These are phyloP conservation scores for Penicillium paxilli DNA, from an alignment of 495 filamentous ascomycete species.

Conservation along the genomic window DNA sequence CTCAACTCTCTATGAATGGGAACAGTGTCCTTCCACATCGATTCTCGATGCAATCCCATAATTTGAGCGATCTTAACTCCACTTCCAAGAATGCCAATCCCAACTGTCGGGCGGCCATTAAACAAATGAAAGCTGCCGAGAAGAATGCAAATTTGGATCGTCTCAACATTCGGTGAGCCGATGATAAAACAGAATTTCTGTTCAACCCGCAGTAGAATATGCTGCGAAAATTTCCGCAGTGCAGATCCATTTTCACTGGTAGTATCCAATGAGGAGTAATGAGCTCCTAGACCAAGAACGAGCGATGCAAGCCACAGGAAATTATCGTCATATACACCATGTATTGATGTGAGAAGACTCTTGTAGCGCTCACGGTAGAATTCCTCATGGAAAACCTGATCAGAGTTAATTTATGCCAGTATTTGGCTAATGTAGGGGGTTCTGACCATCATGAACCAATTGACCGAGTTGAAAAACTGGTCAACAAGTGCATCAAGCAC, in stretches of 20 bases:
- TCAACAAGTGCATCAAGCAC: conserved; percentile 7
- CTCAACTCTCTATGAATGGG: neutral
- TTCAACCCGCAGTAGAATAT: conserved; percentile 6
- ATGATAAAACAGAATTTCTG: conserved; percentile 7
- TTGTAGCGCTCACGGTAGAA: conserved; percentile 14
- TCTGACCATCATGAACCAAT: conserved; percentile 19
- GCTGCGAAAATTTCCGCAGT: conserved; percentile 1
- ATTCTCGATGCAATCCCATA: neutral
- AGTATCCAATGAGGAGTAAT: conserved; percentile 7
- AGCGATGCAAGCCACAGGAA: conserved; percentile 10
- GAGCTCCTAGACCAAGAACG: conserved; percentile 8
- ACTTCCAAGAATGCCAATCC: conserved; percentile 8
- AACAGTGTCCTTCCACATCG: neutral
- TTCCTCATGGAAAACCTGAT: conserved; percentile 15
- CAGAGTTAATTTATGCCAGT: neutral
- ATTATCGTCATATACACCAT: conserved; percentile 5
- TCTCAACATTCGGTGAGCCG: conserved; percentile 10
- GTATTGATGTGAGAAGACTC: conserved; percentile 3
- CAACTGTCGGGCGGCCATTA: conserved; percentile 10
- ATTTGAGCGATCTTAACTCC: conserved; percentile 14
- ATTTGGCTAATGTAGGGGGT: neutral
- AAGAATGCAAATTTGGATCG: conserved; percentile 15
- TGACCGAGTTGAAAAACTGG: conserved; percentile 11
- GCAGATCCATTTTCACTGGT: neutral
- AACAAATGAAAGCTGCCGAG: conserved; percentile 13